A percentile compares a stretch with the other conserved stretches of the same genome.
Evolutionary conservation across 352 stramenopile genomes (phyloP).

Genomic region (Phytopythium cucurbitacearum): DNA sequence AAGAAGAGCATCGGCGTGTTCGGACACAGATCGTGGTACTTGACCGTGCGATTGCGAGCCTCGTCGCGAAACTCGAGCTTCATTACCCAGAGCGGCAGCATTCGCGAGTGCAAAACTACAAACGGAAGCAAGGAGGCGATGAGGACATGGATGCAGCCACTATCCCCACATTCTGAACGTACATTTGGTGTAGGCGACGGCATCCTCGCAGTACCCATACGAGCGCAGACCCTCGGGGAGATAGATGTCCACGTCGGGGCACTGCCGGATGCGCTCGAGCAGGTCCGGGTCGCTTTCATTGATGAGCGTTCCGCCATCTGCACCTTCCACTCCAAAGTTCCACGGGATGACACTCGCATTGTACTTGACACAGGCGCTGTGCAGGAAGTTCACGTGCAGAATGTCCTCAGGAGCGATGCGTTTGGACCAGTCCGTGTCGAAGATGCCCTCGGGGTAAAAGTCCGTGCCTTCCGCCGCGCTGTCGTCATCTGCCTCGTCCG

Average conservation of each 20-base stretch:
- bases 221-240: constrained; percentile 37
- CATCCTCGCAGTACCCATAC: constrained; percentile 74
- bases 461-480: constrained; percentile 10
- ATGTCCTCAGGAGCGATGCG: constrained; percentile 26
- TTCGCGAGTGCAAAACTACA: constrained; percentile 23
- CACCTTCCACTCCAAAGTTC: constrained; percentile 9
- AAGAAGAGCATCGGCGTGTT: constrained; percentile 49
- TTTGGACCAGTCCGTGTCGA: constrained; percentile 24
- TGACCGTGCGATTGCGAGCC: constrained; percentile 13
- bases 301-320: constrained; percentile 12
- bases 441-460: constrained; percentile 26
- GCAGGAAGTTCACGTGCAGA: constrained; percentile 34
- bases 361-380: constrained; percentile 31
- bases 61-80: constrained; percentile 26
- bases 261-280: constrained; percentile 43
- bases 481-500: constrained; percentile 18
- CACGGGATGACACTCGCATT: constrained; percentile 32
- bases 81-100: constrained; percentile 44
- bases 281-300: constrained; percentile 32
- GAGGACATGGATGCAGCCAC: background rate
- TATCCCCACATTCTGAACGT: constrained; percentile 13
- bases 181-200: constrained; percentile 60
- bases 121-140: background rate
- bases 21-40: constrained; percentile 55
- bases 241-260: constrained; percentile 62